Conservation (phyloP, 2,329 filamentous ascomycete genomes). For the Aureobasidium namibiae region DNA sequence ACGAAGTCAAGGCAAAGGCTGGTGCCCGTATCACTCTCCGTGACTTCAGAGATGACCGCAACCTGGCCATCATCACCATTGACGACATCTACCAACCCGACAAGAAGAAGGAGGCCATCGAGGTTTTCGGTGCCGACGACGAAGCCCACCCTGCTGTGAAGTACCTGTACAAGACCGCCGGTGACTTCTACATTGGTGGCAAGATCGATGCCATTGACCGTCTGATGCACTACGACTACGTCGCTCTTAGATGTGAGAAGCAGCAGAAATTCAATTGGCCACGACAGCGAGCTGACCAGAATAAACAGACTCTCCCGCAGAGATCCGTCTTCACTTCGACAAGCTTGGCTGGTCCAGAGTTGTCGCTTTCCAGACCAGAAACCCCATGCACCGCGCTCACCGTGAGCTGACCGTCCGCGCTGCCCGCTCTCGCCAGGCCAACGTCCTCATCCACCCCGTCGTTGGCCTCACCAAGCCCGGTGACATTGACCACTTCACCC, state of each 20-base stretch:
- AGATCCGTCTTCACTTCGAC: slow-evolving; percentile 94
- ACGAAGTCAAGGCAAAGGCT: slow-evolving; percentile 65
- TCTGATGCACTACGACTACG: slow-evolving; percentile 97
- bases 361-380: slow-evolving; percentile 97
- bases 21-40: slow-evolving; percentile 80
- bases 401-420: slow-evolving; percentile 95
- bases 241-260: slow-evolving; percentile 73
- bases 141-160: slow-evolving; percentile 79
- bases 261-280: neutral
- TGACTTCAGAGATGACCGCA: slow-evolving; percentile 92
- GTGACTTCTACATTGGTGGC: slow-evolving; percentile 89
- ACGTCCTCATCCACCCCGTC: slow-evolving; percentile 97
- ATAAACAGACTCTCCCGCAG: slow-evolving; percentile 70
- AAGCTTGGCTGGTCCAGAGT: slow-evolving; percentile 98
- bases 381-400: slow-evolving; percentile 98
- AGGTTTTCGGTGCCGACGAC: slow-evolving; percentile 86
- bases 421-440: slow-evolving; percentile 90
- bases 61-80: slow-evolving; percentile 89
- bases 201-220: slow-evolving; percentile 94
- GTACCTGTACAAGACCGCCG: slow-evolving; percentile 72
- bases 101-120: slow-evolving; percentile 85
- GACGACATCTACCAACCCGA: slow-evolving; percentile 93
- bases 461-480: slow-evolving; percentile 98
- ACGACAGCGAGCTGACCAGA: slow-evolving; percentile 16
- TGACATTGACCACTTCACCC: slow-evolving; percentile 99